Conservation (phyloP, 495 filamentous ascomycete species). For the Parathielavia hyrcaniae region DNA sequence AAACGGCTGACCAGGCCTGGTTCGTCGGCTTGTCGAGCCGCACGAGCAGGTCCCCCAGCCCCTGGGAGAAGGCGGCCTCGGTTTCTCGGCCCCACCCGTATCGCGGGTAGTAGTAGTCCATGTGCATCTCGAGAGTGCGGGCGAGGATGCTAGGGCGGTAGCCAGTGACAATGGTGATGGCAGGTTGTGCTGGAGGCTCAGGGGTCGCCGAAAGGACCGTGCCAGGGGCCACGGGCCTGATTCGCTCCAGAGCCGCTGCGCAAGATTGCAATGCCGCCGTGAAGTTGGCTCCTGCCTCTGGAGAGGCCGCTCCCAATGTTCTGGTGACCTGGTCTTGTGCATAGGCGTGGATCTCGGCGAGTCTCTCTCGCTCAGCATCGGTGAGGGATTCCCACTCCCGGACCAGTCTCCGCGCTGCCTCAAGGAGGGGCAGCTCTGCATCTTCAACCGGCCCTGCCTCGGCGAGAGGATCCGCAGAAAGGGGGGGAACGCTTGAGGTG, state of each 20-base stretch:
- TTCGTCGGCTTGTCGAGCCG: slow-evolving; percentile 24
- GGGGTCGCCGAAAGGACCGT: slow-evolving; percentile 1
- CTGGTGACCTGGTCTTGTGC: slow-evolving; percentile 21
- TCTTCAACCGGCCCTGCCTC: neutral
- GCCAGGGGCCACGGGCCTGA: slow-evolving; percentile 4
- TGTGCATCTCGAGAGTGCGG: slow-evolving; percentile 31
- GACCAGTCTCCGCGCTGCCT: slow-evolving; percentile 25
- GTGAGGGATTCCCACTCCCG: slow-evolving; percentile 27
- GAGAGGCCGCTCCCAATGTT: slow-evolving; percentile 16
- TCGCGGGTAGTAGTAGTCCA: slow-evolving; percentile 24
- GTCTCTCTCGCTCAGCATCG: slow-evolving; percentile 6
- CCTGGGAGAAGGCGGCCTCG: slow-evolving; percentile 20
- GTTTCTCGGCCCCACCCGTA: slow-evolving; percentile 25
- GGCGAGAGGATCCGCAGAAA: neutral
- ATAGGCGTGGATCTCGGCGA: slow-evolving; percentile 19
- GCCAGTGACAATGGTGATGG: slow-evolving; percentile 23
- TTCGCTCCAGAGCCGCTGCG: slow-evolving; percentile 19
- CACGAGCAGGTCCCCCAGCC: slow-evolving; percentile 17
- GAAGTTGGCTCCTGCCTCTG: slow-evolving; percentile 13
- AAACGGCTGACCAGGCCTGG: slow-evolving; percentile 29
- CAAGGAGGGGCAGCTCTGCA: slow-evolving; percentile 15
- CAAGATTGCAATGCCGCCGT: slow-evolving; percentile 22
- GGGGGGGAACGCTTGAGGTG: neutral
- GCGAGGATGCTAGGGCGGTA: slow-evolving; percentile 33
- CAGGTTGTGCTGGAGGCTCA: neutral